A percentile compares a stretch with the other conserved stretches of the same genome.
Evolutionary conservation across 495 filamentous ascomycete genomes (phyloP).

Genomic region (Aspergillus nanangensis): DNA sequence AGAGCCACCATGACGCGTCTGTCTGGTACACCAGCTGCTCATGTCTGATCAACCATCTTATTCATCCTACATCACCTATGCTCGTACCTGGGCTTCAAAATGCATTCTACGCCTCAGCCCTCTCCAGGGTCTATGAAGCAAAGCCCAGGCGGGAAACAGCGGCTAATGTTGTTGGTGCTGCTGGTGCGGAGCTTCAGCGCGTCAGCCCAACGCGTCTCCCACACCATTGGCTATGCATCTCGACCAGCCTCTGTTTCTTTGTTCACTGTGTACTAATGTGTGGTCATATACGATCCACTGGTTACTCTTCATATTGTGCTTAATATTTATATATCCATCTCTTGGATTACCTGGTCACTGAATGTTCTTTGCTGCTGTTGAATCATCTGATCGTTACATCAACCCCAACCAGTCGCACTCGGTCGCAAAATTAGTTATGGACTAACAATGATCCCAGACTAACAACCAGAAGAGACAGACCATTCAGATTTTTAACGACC

Average conservation of each 20-base stretch:
- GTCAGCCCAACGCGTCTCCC: conserved; percentile 27
- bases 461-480: too few species aligned
- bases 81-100: too few species aligned
- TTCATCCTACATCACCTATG: neutral
- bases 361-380: neutral
- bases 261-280: neutral
- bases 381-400: neutral
- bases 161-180: conserved; percentile 10
- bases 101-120: too few species aligned
- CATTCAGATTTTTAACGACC: too few species aligned
- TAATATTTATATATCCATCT: neutral
- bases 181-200: conserved; percentile 20
- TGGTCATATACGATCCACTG: neutral
- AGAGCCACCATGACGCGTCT: conserved; percentile 29
- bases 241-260: neutral
- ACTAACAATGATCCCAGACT: neutral
- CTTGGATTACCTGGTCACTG: neutral
- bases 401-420: neutral
- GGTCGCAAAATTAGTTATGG: neutral
- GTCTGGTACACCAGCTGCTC: conserved; percentile 17
- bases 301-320: neutral
- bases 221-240: conserved; percentile 1
- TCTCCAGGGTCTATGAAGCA: too few species aligned
- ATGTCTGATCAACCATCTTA: neutral
- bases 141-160: too few species aligned